Evolutionary conservation across 1,284 basidiomycete genomes (phyloP), one percentile per base, ranked within the genome.

Genomic region (Spongiforma sp.): DNA sequence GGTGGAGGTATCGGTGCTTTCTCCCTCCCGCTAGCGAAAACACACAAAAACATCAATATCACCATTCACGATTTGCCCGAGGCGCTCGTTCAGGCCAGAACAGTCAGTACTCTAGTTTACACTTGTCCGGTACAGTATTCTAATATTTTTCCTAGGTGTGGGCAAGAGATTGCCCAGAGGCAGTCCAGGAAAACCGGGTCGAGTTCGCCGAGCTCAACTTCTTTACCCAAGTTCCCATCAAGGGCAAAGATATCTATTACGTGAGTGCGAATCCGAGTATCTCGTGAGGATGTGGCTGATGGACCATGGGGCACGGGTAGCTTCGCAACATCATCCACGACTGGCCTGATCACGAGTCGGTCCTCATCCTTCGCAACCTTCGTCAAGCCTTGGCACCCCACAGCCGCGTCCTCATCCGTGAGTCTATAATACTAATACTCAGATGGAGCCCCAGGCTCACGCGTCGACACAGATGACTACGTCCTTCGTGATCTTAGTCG

Each of bases 1-100:
- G 75, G 77, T n/a, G 77, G 75, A 60, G 77, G 77, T 24, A 70
- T 76, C 12, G 77, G 75, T 24, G 69, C 67, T 10, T 74, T 76
- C 50, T 67, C 75, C 14, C 67, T 78, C 14, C 68, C 73, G 14
- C 67, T 77, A 4, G 70, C 73, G 5, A 68, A 68, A 33, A 67
- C 41, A 19, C 64, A 74, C 57, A 73, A 69, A 34, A 55, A 77
- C 34, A 19, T 77, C 24, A 68, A 74, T 54, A 65, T 79, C 10
- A 77, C 69, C 6, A 60, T 78, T 46, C 77, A 76, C 17, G 77
- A 77, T 61, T 65, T 75, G 30, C 68, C 73, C 3, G 68, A 71
- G 9, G 69, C 65, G 14, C 65, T 78, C 28, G 59, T 62, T 19
- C 73, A 74, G 34, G 54, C 76, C 0, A 65, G 62, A 66, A 34